Percentiles rank a stretch among this genome's conserved stretches.
These are phyloP conservation scores for Diaporthe caulivora DNA, from an alignment of 2,329 filamentous ascomycete species.

Conservation along the genomic window DNA sequence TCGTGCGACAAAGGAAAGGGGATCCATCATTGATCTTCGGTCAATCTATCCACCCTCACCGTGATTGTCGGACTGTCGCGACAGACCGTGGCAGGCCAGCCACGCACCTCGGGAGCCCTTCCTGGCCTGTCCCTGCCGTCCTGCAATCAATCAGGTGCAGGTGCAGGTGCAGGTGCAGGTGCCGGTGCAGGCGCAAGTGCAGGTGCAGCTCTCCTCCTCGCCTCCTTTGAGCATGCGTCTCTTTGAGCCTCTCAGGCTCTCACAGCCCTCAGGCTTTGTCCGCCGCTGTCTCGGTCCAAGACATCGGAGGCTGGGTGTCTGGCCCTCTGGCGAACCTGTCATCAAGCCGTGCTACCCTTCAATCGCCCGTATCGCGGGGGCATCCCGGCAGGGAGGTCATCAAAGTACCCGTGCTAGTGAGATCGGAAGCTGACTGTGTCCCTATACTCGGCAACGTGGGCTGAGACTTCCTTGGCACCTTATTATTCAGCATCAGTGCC, in stretches of 20 bases:
- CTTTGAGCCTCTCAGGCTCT: not conserved
- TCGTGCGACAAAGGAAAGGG: constrained; percentile 26
- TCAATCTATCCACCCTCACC: constrained; percentile 24
- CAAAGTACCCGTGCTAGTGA: constrained; percentile 24
- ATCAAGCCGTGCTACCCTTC: constrained; percentile 21
- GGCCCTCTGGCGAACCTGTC: constrained; percentile 30
- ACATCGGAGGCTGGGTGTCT: constrained; percentile 29
- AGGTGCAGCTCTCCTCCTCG: not conserved
- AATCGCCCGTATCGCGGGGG: constrained; percentile 4
- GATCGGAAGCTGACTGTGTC: constrained; percentile 26
- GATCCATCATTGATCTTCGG: constrained; percentile 20
- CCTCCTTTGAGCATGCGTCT: not conserved
- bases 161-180: too few species aligned
- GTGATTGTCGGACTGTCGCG: not conserved
- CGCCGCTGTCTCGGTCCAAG: constrained; percentile 26
- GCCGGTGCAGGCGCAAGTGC: too few species aligned
- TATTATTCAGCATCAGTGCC: constrained; percentile 22
- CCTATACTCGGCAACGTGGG: constrained; percentile 22
- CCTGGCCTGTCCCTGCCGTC: constrained; percentile 8
- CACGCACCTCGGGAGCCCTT: constrained; percentile 20
- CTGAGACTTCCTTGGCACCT: constrained; percentile 4
- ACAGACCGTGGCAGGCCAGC: not conserved
- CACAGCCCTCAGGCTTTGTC: constrained; percentile 12
- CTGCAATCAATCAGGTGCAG: constrained; percentile 18
- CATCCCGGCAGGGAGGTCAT: constrained; percentile 24